phyloP scores from a whole-genome alignment of 1,284 basidiomycete genomes.

The Farysia itapuensis region DNA sequence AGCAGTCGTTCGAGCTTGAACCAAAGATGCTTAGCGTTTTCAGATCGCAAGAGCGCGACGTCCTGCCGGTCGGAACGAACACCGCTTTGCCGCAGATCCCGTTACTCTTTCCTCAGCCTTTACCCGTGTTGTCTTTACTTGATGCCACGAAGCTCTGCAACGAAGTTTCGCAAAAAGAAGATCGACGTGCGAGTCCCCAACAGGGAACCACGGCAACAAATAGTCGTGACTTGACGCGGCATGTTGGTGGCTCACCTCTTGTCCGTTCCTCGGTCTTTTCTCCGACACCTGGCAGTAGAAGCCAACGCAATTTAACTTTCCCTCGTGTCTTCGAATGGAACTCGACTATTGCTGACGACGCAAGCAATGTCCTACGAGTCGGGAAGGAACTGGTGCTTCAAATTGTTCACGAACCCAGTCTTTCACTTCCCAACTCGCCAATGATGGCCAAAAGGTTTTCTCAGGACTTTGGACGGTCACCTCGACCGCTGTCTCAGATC shows the following conservation, averaged over 20 bases:
- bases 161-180: conserved; percentile 4
- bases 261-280: conserved; percentile 30
- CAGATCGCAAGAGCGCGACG: conserved; percentile 21
- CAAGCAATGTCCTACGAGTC: conserved; percentile 20
- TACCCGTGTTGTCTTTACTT: conserved; percentile 45
- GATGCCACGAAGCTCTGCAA: conserved; percentile 20
- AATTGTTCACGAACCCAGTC: conserved; percentile 22
- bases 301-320: conserved; percentile 18
- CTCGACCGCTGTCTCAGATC: conserved; percentile 47
- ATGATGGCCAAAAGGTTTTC: conserved; percentile 51
- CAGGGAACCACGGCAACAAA: conserved; percentile 30
- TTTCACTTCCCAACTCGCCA: conserved; percentile 37
- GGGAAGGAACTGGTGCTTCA: conserved; percentile 45
- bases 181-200: conserved; percentile 3
- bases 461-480: conserved; percentile 37
- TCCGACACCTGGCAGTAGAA: conserved; percentile 6
- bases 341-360: conserved; percentile 4
- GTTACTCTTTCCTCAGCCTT: conserved; percentile 41
- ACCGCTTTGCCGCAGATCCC: conserved; percentile 28
- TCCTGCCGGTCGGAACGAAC: conserved; percentile 9
- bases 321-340: conserved; percentile 38
- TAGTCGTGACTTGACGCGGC: conserved; percentile 13
- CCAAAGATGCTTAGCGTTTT: conserved; percentile 40
- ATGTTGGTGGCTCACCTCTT: conserved; percentile 33
- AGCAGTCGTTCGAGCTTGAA: conserved; percentile 41